These are phyloP conservation scores for Corymbia maculata DNA, from an alignment of 345 rosid species.

Conservation along the genomic window DNA sequence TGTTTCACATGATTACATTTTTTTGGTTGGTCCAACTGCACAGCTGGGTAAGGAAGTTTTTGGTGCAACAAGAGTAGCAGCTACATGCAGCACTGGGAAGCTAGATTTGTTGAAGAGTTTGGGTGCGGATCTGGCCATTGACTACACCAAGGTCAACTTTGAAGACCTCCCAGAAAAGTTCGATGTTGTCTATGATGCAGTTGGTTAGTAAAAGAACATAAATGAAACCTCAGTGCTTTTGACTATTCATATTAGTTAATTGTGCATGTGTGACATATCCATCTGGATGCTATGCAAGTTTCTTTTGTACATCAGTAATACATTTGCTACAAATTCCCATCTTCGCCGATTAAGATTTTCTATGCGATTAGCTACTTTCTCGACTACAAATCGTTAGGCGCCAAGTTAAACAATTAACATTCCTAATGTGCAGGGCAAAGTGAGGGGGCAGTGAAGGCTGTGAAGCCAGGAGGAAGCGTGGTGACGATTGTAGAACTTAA, in stretches of 20 bases:
- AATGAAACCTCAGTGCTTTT: neutral
- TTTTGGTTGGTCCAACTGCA: neutral
- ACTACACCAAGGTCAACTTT: conserved; percentile 70
- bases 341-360: neutral
- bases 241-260: neutral
- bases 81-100: conserved; percentile 73
- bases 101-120: conserved; percentile 53
- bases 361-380: neutral
- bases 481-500: conserved; percentile 39
- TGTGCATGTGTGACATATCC: neutral
- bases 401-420: neutral
- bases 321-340: neutral
- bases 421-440: conserved; percentile 43
- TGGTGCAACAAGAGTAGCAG: conserved; percentile 70
- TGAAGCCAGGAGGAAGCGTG: conserved; percentile 79
- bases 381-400: neutral
- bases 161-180: conserved; percentile 71
- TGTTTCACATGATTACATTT: neutral
- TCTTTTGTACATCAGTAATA: neutral
- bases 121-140: conserved; percentile 80
- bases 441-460: conserved; percentile 62
- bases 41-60: conserved; percentile 77
- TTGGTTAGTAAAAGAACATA: conserved; percentile 34
- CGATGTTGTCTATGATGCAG: conserved; percentile 69
- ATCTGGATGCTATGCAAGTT: neutral